phyloP scores from a whole-genome alignment of 306 rosid genomes.

The Pyrus pyrifolia region DNA sequence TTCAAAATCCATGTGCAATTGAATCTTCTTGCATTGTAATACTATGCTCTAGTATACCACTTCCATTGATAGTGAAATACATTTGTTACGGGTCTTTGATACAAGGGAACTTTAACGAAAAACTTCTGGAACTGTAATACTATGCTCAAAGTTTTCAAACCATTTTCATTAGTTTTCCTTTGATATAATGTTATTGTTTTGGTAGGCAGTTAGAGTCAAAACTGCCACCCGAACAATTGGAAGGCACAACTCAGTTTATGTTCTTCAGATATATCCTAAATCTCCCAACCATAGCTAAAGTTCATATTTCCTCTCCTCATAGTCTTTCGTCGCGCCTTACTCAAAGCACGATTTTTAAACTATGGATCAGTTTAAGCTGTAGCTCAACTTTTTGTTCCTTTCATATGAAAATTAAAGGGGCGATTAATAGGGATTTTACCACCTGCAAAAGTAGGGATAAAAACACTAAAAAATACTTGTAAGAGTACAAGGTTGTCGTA shows the following conservation, averaged over 20 bases:
- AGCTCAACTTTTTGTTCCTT: not conserved
- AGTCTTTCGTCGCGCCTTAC: not conserved
- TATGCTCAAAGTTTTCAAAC: too few relatives aligned
- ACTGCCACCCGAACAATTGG: not conserved
- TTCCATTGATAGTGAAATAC: not conserved
- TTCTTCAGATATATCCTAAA: not conserved
- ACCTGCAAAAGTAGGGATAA: too few relatives aligned
- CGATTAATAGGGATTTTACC: too few relatives aligned
- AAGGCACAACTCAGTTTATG: not conserved
- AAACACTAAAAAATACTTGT: too few relatives aligned
- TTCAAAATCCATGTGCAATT: not conserved
- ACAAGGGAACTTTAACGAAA: too few relatives aligned
- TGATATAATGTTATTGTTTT: not conserved
- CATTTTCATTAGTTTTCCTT: too few relatives aligned
- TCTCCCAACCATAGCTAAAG: not conserved
- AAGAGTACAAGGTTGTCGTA: too few relatives aligned
- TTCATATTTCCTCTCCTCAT: not conserved
- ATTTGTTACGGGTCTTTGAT: not conserved
- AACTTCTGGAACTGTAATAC: too few relatives aligned
- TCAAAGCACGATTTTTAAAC: not conserved
- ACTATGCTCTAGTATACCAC: not conserved
- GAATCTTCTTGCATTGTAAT: not conserved
- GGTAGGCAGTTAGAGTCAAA: not conserved
- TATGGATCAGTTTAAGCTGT: not conserved
- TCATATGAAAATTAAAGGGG: not conserved